Conservation (phyloP, 2,329 filamentous ascomycete genomes). For the Colletotrichum lupini region DNA sequence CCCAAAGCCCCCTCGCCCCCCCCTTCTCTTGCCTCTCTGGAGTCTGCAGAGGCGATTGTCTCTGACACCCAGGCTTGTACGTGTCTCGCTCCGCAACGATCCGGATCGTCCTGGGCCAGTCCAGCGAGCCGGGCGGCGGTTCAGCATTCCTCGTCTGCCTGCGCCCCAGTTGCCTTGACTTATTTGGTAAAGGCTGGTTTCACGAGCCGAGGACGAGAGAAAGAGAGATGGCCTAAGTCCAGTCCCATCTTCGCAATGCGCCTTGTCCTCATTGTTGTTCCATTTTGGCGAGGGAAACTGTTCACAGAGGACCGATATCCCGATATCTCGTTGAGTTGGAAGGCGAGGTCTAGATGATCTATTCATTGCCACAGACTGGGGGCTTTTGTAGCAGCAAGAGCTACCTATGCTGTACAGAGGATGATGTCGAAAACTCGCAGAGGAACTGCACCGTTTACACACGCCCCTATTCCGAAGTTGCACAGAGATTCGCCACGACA, state of each 20-base stretch:
- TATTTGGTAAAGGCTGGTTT: no score
- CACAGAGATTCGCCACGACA: not conserved
- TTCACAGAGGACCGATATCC: not conserved
- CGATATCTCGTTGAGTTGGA: no score
- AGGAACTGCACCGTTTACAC: not conserved
- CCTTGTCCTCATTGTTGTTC: no score
- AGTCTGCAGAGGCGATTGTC: not conserved
- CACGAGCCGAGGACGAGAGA: not conserved
- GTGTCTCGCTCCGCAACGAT: conserved; percentile 2
- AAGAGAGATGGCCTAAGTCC: no score
- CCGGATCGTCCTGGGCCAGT: not conserved
- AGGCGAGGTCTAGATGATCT: no score
- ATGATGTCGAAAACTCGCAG: not conserved
- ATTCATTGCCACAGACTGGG: no score
- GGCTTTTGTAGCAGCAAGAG: no score
- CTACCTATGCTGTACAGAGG: no score
- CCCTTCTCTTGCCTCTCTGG: not conserved
- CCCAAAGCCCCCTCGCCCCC: no score
- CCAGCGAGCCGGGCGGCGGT: not conserved
- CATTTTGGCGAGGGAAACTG: no score
- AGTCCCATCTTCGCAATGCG: no score
- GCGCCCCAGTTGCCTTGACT: not conserved
- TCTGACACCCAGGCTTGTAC: not conserved
- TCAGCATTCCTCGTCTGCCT: not conserved
- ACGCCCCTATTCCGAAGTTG: not conserved